Evolutionary conservation across 352 stramenopile species (phyloP).

Genomic region (Pythium chondricola): DNA sequence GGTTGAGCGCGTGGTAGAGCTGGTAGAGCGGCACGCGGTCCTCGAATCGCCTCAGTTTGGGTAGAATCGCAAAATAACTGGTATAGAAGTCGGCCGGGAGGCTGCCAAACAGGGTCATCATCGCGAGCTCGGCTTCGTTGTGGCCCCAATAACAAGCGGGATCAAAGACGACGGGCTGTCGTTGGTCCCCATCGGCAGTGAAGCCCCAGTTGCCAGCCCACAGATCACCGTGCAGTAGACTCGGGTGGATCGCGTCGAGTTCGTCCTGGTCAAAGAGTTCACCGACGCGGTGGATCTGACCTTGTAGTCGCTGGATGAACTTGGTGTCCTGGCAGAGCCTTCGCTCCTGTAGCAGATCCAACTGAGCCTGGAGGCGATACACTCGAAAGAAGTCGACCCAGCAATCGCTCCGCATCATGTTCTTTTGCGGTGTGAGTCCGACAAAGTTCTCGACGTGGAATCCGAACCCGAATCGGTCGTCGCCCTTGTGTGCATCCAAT

Average conservation of each 20-base stretch:
- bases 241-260: slow-evolving; percentile 5
- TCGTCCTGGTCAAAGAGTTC: slow-evolving; percentile 12
- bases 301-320: slow-evolving; percentile 1
- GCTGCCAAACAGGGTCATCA: slow-evolving; percentile 36
- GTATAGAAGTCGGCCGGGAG: slow-evolving; percentile 20
- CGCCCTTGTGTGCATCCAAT: not conserved
- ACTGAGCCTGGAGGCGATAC: slow-evolving; percentile 7
- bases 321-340: not conserved
- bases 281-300: slow-evolving; percentile 1
- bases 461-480: not conserved
- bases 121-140: slow-evolving; percentile 35
- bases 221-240: slow-evolving; percentile 72
- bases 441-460: slow-evolving; percentile 17
- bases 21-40: slow-evolving; percentile 69
- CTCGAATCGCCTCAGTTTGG: slow-evolving; percentile 27
- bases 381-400: slow-evolving; percentile 11
- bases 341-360: not conserved
- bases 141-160: slow-evolving; percentile 66
- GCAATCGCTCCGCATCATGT: not conserved
- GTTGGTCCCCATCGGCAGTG: not conserved
- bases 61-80: slow-evolving; percentile 27
- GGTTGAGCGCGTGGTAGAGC: slow-evolving; percentile 85
- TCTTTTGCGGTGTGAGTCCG: slow-evolving; percentile 8
- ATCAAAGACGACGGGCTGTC: slow-evolving; percentile 69
- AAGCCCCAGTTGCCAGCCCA: slow-evolving; percentile 84